These are phyloP conservation scores for Diaporthe vexans DNA, from an alignment of 2,329 filamentous ascomycete species.

Conservation along the genomic window DNA sequence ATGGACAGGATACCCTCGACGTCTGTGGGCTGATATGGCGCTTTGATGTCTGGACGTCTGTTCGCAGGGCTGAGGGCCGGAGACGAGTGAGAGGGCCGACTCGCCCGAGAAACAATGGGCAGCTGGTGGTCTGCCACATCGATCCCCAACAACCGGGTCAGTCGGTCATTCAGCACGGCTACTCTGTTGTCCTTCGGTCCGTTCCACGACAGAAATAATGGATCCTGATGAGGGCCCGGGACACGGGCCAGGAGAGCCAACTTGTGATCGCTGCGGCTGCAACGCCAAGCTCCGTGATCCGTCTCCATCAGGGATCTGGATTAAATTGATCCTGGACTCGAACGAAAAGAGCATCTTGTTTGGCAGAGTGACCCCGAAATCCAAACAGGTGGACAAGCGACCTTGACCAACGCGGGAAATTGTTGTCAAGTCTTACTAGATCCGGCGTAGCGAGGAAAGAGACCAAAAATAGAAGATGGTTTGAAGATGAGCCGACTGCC, in stretches of 20 bases:
- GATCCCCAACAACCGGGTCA: slow-evolving; percentile 16
- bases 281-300: slow-evolving; percentile 20
- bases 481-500: slow-evolving; percentile 24
- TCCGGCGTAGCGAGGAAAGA: background rate
- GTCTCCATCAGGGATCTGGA: slow-evolving; percentile 7
- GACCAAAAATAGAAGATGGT: slow-evolving; percentile 29
- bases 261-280: slow-evolving; percentile 33
- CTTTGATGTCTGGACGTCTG: slow-evolving; percentile 34
- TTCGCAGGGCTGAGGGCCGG: slow-evolving; percentile 38
- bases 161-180: slow-evolving; percentile 16
- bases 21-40: slow-evolving; percentile 38
- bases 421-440: slow-evolving; percentile 14
- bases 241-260: slow-evolving; percentile 37
- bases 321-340: background rate
- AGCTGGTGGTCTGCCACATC: slow-evolving; percentile 34
- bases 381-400: background rate
- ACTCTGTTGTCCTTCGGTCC: slow-evolving; percentile 23
- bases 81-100: background rate
- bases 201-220: slow-evolving; percentile 39
- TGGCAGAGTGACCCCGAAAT: background rate
- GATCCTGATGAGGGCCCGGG: slow-evolving; percentile 25
- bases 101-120: slow-evolving; percentile 36
- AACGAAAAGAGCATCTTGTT: background rate
- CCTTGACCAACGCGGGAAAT: background rate
- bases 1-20: slow-evolving; percentile 27